Evolutionary conservation across 768 basidiomycete species (phyloP), one percentile per base, ranked within the genome.

Genomic region (Auricularia sp.): DNA sequence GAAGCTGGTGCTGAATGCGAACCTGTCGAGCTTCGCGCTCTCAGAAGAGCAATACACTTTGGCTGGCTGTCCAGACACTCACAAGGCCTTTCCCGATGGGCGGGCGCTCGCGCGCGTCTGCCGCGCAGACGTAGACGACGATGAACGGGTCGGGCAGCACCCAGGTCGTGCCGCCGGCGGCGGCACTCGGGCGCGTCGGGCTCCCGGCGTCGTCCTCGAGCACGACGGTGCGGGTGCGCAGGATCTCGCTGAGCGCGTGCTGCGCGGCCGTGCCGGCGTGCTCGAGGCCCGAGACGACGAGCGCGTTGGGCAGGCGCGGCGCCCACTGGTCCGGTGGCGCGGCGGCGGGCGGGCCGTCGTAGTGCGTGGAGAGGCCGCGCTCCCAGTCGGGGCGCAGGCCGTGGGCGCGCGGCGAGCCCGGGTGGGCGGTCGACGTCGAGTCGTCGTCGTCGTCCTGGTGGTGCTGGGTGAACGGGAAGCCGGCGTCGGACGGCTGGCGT

Each of bases 221-320:
- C 12, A 80, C 68, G 10, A 91, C 73, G 51, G 79, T 77, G 63
- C 75, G 76, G 47, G 87, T 83, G 16, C 76, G 68, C 53, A 91
- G 73, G 0, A 83, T 83, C 43, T 75, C 75, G 2, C 81, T 72
- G 35, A 91, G 73, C 2, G 85, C 79, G 39, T 84, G 77, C 69
- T 91, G 90, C 5, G 82, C 82, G 1, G 79, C 70, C 14, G 79
- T 64, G 59, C 74, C 77, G 1, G 84, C 80, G 69, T 85, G 74
- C 70, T 91, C 89, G n/a, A 92, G 78, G 0, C 87, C 87, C 2
- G 87, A 83, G 6, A 90, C 71, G 3, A 91, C 86, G 2, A 91
- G 74, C 2, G 83, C 88, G 61, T 78, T 77, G 1, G 90, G 87
- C 0, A 75, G 78, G 69, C 64, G 79, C 23, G 75, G 66, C 29